phyloP scores from a whole-genome alignment of 208 protist genomes.

The Trypanosoma cruzi region DNA sequence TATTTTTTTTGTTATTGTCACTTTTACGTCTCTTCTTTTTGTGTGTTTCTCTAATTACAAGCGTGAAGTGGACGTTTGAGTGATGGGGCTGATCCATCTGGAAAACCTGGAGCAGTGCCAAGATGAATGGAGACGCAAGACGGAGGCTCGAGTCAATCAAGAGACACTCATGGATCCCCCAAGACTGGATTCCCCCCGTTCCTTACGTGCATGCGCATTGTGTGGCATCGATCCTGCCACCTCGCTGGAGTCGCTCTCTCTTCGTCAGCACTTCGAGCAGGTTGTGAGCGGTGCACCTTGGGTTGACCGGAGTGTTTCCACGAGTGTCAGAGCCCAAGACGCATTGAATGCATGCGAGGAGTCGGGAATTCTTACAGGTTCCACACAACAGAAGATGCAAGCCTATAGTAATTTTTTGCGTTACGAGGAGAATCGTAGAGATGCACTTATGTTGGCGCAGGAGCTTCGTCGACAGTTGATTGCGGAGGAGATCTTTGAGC shows the following conservation, averaged over 20 bases:
- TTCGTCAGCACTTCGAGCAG: slow-evolving; percentile 26
- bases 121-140: not conserved
- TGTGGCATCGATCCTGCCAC: slow-evolving; percentile 23
- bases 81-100: not conserved
- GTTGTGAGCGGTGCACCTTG: not conserved
- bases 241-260: not conserved
- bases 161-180: not conserved
- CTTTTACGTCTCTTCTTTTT: not conserved
- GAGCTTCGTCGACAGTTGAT: slow-evolving; percentile 26
- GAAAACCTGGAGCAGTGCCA: slow-evolving; percentile 15
- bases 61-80: not conserved
- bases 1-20: not conserved
- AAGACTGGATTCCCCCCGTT: slow-evolving; percentile 28
- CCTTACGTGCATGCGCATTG: slow-evolving; percentile 22
- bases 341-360: slow-evolving; percentile 24
- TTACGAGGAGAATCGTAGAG: slow-evolving; percentile 8
- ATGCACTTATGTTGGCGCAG: slow-evolving; percentile 12
- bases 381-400: slow-evolving; percentile 16
- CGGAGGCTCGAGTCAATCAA: not conserved
- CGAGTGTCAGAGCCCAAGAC: not conserved
- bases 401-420: slow-evolving; percentile 22
- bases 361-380: slow-evolving; percentile 14
- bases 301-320: slow-evolving; percentile 5
- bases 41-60: not conserved
- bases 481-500: slow-evolving; percentile 28